Percentiles rank a stretch among this genome's conserved stretches.
phyloP scores from a whole-genome alignment of 768 basidiomycete species.

The Kondoa subrosea region DNA sequence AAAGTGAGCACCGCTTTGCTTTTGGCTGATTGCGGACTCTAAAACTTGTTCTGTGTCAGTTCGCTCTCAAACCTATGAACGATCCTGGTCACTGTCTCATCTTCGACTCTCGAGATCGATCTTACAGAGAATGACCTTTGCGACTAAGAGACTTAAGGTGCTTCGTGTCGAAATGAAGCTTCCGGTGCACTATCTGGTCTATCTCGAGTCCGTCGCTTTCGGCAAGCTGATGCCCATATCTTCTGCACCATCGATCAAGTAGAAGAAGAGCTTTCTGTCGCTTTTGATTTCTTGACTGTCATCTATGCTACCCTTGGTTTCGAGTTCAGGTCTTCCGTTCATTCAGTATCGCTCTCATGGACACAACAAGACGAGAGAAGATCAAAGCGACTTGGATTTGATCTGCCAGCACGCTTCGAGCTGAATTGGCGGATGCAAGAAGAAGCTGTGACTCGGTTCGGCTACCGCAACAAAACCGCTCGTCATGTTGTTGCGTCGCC shows the following conservation, averaged over 20 bases:
- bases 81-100: slow-evolving; percentile 90
- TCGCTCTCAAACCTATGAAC: slow-evolving; percentile 74
- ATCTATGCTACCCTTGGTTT: slow-evolving; percentile 90
- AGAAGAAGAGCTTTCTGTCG: slow-evolving; percentile 60
- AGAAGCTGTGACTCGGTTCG: slow-evolving; percentile 34
- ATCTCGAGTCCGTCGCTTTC: slow-evolving; percentile 82
- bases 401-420: slow-evolving; percentile 90
- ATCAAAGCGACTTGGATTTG: slow-evolving; percentile 99
- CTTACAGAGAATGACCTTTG: slow-evolving; percentile 86
- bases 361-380: slow-evolving; percentile 80
- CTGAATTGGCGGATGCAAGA: slow-evolving; percentile 66
- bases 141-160: slow-evolving; percentile 98
- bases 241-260: slow-evolving; percentile 94
- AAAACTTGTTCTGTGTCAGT: background rate
- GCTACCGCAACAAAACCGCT: slow-evolving; percentile 45
- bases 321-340: slow-evolving; percentile 52
- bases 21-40: background rate
- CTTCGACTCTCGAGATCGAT: slow-evolving; percentile 82
- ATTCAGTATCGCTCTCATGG: slow-evolving; percentile 82
- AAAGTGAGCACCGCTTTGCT: slow-evolving; percentile 6
- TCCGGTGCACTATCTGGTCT: slow-evolving; percentile 82
- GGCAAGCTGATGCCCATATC: slow-evolving; percentile 95
- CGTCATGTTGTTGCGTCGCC: slow-evolving; percentile 96
- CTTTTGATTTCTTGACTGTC: slow-evolving; percentile 90
- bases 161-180: slow-evolving; percentile 91